A percentile compares a stretch with the other conserved stretches of the same genome.
phyloP scores from a whole-genome alignment of 345 rosid genomes.

The Iberis pinnata region DNA sequence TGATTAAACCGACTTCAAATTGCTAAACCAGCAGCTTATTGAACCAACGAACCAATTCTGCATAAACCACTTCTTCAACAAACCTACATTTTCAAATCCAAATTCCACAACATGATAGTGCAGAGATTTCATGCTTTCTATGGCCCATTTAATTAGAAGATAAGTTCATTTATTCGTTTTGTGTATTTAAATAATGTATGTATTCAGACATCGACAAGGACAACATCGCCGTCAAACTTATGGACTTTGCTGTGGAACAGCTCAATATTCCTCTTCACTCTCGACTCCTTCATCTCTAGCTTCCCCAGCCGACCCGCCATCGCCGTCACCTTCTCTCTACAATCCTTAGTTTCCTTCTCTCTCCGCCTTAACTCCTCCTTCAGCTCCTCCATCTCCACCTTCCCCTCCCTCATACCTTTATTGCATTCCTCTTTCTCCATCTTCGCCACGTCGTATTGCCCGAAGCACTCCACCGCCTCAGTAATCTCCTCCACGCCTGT shows the following conservation, averaged over 20 bases:
- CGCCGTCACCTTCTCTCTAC: constrained; percentile 26
- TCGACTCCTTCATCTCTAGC: constrained; percentile 26
- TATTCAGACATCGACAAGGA: constrained; percentile 2
- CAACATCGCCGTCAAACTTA: constrained; percentile 21
- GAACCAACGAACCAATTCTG: too few relatives aligned
- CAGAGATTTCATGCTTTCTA: too few relatives aligned
- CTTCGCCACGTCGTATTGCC: constrained; percentile 14
- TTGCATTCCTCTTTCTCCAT: constrained; percentile 22
- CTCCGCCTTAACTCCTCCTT: constrained; percentile 33
- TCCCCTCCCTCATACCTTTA: constrained; percentile 8
- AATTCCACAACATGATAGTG: too few relatives aligned
- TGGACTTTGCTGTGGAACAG: constrained; percentile 19
- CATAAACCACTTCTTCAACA: too few relatives aligned
- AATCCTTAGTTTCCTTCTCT: constrained; percentile 24
- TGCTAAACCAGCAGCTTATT: too few relatives aligned
- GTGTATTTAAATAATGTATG: too few relatives aligned
- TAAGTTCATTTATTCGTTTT: too few relatives aligned
- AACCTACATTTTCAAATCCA: too few relatives aligned
- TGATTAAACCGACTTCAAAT: too few relatives aligned
- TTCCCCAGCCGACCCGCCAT: constrained; percentile 22
- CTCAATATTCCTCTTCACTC: constrained; percentile 18
- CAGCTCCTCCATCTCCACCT: constrained; percentile 30
- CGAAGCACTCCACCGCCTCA: constrained; percentile 33
- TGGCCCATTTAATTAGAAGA: too few relatives aligned
- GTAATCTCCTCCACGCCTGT: constrained; percentile 30